A percentile compares a stretch with the other conserved stretches of the same genome.
These are phyloP conservation scores for Aspergillus novoparasiticus DNA, from an alignment of 2,329 filamentous ascomycete genomes.

Conservation along the genomic window DNA sequence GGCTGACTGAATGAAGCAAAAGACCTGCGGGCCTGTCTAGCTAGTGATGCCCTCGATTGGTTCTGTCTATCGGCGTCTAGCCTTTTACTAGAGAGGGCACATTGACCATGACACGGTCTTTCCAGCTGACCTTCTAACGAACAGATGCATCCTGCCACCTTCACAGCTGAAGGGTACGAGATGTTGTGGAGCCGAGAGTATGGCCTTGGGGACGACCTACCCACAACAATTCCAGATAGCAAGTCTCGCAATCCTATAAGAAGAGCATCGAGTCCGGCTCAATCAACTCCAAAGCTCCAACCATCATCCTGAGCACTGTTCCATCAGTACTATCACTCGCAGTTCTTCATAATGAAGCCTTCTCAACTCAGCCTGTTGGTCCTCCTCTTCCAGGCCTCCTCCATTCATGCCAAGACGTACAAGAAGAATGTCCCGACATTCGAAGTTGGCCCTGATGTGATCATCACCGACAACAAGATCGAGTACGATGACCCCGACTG, in stretches of 20 bases:
- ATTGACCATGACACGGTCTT: neutral
- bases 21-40: neutral
- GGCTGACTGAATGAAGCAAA: neutral
- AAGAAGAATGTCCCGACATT: slow-evolving; percentile 4
- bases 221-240: neutral
- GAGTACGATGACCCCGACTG: slow-evolving; percentile 12
- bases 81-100: neutral
- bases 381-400: slow-evolving; percentile 1
- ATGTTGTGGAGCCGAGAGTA: neutral
- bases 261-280: neutral
- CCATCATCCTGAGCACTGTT: neutral
- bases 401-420: slow-evolving; percentile 3
- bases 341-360: slow-evolving; percentile 3
- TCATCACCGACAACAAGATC: slow-evolving; percentile 7
- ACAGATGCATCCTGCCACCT: neutral
- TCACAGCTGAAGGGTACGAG: neutral
- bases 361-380: neutral
- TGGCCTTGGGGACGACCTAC: neutral
- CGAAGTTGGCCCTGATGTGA: slow-evolving; percentile 2
- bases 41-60: neutral
- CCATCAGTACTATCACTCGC: neutral
- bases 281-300: neutral
- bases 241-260: neutral
- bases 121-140: neutral
- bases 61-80: neutral